Percentiles rank a stretch among this genome's conserved stretches.
Conservation (phyloP, 2,329 filamentous ascomycete genomes). For the Cryphonectria radicalis region DNA sequence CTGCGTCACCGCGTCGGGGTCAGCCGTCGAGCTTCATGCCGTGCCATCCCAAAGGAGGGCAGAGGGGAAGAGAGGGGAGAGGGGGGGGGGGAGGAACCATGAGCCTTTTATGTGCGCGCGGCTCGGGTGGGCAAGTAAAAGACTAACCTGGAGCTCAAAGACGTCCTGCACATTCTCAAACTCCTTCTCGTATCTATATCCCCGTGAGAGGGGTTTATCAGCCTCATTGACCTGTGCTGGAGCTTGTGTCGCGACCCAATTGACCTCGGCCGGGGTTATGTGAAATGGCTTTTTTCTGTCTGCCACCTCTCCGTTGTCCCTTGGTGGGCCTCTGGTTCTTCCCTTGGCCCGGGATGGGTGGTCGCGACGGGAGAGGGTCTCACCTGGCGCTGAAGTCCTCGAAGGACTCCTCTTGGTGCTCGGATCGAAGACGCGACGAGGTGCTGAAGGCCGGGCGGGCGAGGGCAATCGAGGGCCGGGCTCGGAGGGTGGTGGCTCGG, state of each 20-base stretch:
- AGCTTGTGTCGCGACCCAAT: constrained; percentile 22
- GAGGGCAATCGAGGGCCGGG: constrained; percentile 44
- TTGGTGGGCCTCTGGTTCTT: not conserved
- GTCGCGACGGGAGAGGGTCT: constrained; percentile 40
- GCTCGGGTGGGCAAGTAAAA: constrained; percentile 31
- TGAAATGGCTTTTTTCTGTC: constrained; percentile 22
- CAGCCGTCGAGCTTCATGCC: constrained; percentile 27
- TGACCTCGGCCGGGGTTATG: constrained; percentile 17
- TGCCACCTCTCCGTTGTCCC: not conserved
- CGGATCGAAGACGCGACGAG: constrained; percentile 56
- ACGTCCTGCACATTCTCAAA: constrained; percentile 97
- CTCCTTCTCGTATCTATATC: constrained; percentile 94
- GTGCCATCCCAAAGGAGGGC: not conserved
- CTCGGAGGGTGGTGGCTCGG: constrained; percentile 65
- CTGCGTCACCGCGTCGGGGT: constrained; percentile 23
- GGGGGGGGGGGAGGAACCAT: not conserved
- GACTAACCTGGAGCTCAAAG: constrained; percentile 95
- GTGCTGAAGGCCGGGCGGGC: constrained; percentile 65
- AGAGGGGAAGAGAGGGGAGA: too few relatives aligned
- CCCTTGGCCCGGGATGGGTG: not conserved
- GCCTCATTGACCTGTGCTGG: constrained; percentile 39
- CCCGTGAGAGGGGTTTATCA: constrained; percentile 40
- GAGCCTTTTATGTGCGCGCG: not conserved
- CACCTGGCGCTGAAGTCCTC: constrained; percentile 99
- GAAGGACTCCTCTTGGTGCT: constrained; percentile 93